Base-by-base conservation (phyloP, 2,329 filamentous ascomycete genomes). In the Phialocephala sp. region DNA sequence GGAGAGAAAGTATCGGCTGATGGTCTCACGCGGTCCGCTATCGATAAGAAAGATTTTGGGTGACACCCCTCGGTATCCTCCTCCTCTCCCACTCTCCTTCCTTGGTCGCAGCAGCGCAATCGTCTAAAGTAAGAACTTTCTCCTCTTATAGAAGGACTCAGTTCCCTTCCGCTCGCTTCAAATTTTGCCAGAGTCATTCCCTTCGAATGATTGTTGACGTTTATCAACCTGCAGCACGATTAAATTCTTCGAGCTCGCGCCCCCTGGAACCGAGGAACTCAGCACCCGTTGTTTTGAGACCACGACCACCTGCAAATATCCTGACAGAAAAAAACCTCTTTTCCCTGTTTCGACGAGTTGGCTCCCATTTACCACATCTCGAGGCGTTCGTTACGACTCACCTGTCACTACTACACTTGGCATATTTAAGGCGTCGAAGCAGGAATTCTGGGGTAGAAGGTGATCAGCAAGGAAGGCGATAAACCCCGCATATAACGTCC, bases 261-360 rank as follows among this genome's bases (percentile, higher is more conserved):
- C 5, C 5, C 22, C 12, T 27, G 14, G 24, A 32, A 35, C 50
- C 24, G 24, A 54, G 50, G 22, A 54, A 35, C 50, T 18, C 12
- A 41, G 20, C 20, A 24, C 27, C 50, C 5, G 50, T 24, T 54
- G 14, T 35, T 54, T 24, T 47, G 18, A 47, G 22, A 12, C 24
- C 47, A 52, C 47, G 24, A 54, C 50, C 50, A 54, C 45, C 41
- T 50, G 14, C 50, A 54, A 35, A 32, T 54, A 18, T 32, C 50
- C 50, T 54, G 24, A 32, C 6, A 32, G 6, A 32, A 32, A 32
- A 6, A 54, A n/a, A n/a, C n/a, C 50, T 32, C 24, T n/a, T 32
- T 54, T 54, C 18, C 50, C 14, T 54, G 50, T 20, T 54, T 32
- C 50, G 22, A 35, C 8, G 22, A 15, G 27, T 3, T 14, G 11